A percentile compares a stretch with the other conserved stretches of the same genome.
These are phyloP conservation scores for Lathyrus tuberosus DNA, from an alignment of 306 rosid genomes.

Conservation along the genomic window DNA sequence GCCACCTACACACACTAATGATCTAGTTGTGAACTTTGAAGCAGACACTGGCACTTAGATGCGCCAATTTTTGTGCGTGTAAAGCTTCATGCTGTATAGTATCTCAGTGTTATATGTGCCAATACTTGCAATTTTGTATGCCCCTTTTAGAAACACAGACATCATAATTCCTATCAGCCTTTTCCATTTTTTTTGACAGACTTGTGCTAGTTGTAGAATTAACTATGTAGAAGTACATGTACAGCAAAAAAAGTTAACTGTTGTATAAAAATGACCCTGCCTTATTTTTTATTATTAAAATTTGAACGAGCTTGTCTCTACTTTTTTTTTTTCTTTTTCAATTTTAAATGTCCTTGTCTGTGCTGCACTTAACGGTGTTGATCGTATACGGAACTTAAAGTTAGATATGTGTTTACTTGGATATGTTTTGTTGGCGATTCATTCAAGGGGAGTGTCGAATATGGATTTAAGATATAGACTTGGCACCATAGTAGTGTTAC, in stretches of 20 bases:
- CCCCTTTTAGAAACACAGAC: neutral
- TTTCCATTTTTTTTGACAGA: neutral
- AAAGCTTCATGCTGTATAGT: slow-evolving; percentile 2
- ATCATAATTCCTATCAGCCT: neutral
- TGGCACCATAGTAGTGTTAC: slow-evolving; percentile 5
- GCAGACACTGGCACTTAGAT: neutral
- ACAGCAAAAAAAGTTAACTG: neutral
- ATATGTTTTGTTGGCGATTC: neutral
- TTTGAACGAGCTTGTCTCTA: neutral
- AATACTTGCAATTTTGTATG: neutral
- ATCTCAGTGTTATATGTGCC: slow-evolving; percentile 20
- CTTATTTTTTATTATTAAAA: neutral
- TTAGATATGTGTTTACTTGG: neutral
- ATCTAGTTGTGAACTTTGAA: slow-evolving; percentile 11
- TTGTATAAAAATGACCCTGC: neutral
- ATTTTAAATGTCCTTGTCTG: neutral
- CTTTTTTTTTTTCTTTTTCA: neutral
- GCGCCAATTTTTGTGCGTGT: neutral
- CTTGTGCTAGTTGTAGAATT: neutral
- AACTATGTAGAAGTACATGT: neutral
- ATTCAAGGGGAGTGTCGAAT: neutral
- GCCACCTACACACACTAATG: neutral
- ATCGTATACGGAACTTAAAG: neutral
- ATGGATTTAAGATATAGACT: neutral
- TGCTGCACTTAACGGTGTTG: neutral